phyloP scores from a whole-genome alignment of 768 basidiomycete species.

The Lyophyllum semitale region DNA sequence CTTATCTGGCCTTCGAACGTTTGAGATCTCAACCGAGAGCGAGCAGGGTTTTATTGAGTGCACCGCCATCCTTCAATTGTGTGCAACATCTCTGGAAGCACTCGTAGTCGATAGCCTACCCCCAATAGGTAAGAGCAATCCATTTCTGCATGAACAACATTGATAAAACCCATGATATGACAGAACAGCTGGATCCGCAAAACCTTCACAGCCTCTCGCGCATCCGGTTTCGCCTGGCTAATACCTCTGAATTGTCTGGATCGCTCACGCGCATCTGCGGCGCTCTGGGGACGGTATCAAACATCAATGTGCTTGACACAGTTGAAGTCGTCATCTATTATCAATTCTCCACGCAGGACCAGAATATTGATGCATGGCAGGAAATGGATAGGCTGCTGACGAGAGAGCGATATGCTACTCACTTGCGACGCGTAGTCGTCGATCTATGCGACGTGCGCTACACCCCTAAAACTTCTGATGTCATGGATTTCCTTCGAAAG shows the following conservation, averaged over 20 bases:
- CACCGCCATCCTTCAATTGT: neutral
- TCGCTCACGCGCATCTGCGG: neutral
- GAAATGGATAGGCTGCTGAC: neutral
- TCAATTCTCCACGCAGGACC: neutral
- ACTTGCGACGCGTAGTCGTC: neutral
- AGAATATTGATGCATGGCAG: neutral
- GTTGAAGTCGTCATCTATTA: neutral
- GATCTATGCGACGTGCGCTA: neutral
- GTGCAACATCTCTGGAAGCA: neutral
- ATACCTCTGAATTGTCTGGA: too few species aligned
- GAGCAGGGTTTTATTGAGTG: neutral
- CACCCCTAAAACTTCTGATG: neutral
- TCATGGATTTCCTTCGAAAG: neutral
- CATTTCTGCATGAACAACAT: neutral
- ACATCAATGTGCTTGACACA: neutral
- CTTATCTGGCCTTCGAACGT: neutral
- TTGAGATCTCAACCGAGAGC: neutral
- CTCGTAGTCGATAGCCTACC: neutral
- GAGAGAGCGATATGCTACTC: neutral
- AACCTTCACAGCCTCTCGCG: neutral
- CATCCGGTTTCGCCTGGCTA: neutral
- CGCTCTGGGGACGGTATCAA: neutral
- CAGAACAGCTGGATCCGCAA: neutral
- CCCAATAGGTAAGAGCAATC: neutral
- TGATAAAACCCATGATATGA: neutral